A percentile compares a stretch with the other conserved stretches of the same genome.
Evolutionary conservation across 345 rosid species (phyloP).

Genomic region (Pelargonium nanum): DNA sequence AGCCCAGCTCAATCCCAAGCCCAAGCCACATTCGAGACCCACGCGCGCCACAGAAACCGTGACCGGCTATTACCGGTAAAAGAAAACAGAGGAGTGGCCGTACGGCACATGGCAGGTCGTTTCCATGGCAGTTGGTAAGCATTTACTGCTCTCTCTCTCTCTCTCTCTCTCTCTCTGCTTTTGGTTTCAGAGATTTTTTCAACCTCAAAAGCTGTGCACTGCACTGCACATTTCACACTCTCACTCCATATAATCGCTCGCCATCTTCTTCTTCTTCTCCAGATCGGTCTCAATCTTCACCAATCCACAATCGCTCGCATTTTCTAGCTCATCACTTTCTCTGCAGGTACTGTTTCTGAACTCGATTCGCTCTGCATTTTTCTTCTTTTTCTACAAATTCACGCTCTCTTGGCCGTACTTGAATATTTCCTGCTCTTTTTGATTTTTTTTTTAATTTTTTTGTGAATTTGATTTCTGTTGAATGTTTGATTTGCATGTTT

Average conservation of each 20-base stretch:
- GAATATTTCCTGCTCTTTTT: not conserved
- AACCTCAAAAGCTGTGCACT: constrained; percentile 30
- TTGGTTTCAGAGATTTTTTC: not conserved
- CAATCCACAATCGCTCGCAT: not conserved
- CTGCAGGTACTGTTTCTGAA: constrained; percentile 5
- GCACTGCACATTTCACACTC: constrained; percentile 5
- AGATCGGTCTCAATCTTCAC: constrained; percentile 10
- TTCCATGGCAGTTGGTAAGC: constrained; percentile 61
- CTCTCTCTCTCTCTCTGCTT: constrained; percentile 10
- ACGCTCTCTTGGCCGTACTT: not conserved
- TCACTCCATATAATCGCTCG: not conserved
- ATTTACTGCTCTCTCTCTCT: constrained; percentile 37
- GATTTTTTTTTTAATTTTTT: no score
- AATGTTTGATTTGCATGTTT: no score
- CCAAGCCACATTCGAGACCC: no score
- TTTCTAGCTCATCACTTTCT: not conserved
- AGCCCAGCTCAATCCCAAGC: no score
- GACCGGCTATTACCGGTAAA: constrained; percentile 19
- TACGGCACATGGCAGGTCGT: constrained; percentile 40
- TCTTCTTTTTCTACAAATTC: not conserved
- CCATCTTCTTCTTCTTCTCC: not conserved
- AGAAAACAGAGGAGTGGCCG: constrained; percentile 22
- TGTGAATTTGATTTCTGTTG: no score
- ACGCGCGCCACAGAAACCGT: no score
- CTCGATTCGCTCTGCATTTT: not conserved